Base-by-base conservation (phyloP, 768 basidiomycete genomes). In the Dentipellis sp. region DNA sequence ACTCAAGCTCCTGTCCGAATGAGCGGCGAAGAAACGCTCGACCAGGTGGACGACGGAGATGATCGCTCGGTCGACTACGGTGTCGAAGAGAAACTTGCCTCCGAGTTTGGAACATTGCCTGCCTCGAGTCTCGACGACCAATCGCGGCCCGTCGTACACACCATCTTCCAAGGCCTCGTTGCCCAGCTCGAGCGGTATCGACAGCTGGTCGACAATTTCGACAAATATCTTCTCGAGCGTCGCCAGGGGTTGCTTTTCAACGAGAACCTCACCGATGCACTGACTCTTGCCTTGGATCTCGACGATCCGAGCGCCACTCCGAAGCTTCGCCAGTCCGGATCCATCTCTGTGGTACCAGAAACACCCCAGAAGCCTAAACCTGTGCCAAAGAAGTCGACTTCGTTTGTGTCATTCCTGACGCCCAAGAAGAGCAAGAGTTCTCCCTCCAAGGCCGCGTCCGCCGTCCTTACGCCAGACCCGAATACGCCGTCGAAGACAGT, bases 201-300 rank as follows among this genome's bases (percentile, higher is more conserved):
- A 7, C 74, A 78, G 40, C 67, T 77, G 17, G 83, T 95, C 29
- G 78, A 85, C 19, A 73, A 85, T 48, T 97, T 97, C 65, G 93
- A 97, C 72, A 80, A 79, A 65, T 90, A 82, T 64, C 79, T 98
- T 2, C 68, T 82, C 1, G 91, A 98, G 69, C 80, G 95, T 37
- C 80, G 95, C 16, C 88, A 87, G 65, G 94, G 94, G 1, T 75
- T 98, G 9, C 71, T 95, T 16, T 97, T 95, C 69, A 87, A 88
- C 3, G 94, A 97, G 71, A 94, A 94, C 66, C 72, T 97, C 37
- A 88, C 84, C 7, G 95, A 97, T 63, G 94, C 94, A 3, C 74
- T 97, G 56, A 86, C 78, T 47, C 73, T 92, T 48, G 78, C 75
- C 12, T 72, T 93, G 54, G 86, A 93, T 56, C 68, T 88, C 21